Evolutionary conservation across 441 rosid species (phyloP).

Genomic region (Brassica balearica): DNA sequence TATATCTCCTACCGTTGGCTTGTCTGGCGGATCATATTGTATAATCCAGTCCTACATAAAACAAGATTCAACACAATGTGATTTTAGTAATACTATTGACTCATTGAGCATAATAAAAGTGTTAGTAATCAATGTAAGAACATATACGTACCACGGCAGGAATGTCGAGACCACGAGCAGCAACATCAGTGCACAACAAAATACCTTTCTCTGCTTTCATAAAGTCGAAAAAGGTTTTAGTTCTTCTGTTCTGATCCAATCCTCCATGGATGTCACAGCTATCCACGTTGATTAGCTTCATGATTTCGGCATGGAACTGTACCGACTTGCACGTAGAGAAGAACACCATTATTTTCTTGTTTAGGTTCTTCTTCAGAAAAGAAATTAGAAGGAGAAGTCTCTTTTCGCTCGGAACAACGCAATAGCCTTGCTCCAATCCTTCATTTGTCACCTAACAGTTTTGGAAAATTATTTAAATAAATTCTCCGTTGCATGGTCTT

Average conservation of each 20-base stretch:
- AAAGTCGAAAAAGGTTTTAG: slow-evolving; percentile 91
- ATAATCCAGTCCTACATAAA: slow-evolving; percentile 90
- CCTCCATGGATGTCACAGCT: slow-evolving; percentile 93
- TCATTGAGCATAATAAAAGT: neutral
- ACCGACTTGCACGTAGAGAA: slow-evolving; percentile 98
- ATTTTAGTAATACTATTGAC: slow-evolving; percentile 17
- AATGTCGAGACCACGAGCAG: slow-evolving; percentile 99
- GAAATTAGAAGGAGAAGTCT: slow-evolving; percentile 89
- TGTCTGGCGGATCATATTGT: slow-evolving; percentile 99
- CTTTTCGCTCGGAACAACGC: slow-evolving; percentile 83
- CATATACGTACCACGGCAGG: slow-evolving; percentile 82
- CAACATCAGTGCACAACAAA: slow-evolving; percentile 96
- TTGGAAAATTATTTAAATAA: slow-evolving; percentile 7
- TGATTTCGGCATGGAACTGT: slow-evolving; percentile 85
- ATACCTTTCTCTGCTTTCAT: slow-evolving; percentile 92
- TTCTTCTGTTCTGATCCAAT: slow-evolving; percentile 90
- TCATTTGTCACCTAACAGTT: slow-evolving; percentile 89
- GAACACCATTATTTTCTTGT: slow-evolving; percentile 97
- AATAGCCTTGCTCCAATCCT: slow-evolving; percentile 93
- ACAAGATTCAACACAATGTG: slow-evolving; percentile 7
- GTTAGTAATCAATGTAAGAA: neutral
- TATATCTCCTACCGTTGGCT: slow-evolving; percentile 72
- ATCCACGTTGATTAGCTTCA: slow-evolving; percentile 74
- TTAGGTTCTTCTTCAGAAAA: slow-evolving; percentile 83
- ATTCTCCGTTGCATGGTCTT: neutral